Evolutionary conservation across 192 early-diverging fungal species (phyloP).

Genomic region (Podila minutissima): DNA sequence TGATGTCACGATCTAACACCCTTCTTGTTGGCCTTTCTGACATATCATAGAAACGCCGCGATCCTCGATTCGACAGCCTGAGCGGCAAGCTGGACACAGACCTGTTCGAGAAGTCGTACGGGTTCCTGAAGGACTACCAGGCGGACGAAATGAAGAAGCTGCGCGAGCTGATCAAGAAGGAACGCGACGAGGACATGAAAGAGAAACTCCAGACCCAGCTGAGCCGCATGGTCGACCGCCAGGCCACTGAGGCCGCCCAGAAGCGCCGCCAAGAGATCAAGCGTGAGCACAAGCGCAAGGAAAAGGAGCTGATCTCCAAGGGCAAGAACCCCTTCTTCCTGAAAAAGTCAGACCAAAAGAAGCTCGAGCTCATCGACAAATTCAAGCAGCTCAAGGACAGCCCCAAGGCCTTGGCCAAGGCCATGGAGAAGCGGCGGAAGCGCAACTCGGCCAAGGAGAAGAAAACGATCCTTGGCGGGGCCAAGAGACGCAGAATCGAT

Average conservation of each 20-base stretch:
- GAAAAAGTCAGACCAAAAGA: slow-evolving; percentile 87
- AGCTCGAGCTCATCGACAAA: slow-evolving; percentile 87
- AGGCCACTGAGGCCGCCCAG: slow-evolving; percentile 56
- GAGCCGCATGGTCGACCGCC: slow-evolving; percentile 69
- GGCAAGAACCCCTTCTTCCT: slow-evolving; percentile 97
- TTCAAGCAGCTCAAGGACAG: slow-evolving; percentile 74
- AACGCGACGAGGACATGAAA: slow-evolving; percentile 70
- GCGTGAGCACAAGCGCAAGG: slow-evolving; percentile 82
- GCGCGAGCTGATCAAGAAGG: slow-evolving; percentile 68
- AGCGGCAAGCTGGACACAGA: slow-evolving; percentile 93
- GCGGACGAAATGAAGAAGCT: slow-evolving; percentile 79
- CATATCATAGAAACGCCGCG: slow-evolving; percentile 74
- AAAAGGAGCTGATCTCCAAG: slow-evolving; percentile 79
- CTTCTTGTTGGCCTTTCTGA: neutral
- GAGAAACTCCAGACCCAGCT: slow-evolving; percentile 68
- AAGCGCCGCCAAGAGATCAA: slow-evolving; percentile 70
- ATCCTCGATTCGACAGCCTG: slow-evolving; percentile 93
- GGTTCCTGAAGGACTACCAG: slow-evolving; percentile 86
- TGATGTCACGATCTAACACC: neutral
- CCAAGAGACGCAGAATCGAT: slow-evolving; percentile 45
- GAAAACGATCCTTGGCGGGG: slow-evolving; percentile 66
- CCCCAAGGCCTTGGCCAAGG: slow-evolving; percentile 80
- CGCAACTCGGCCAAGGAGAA: slow-evolving; percentile 91
- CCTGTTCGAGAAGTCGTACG: slow-evolving; percentile 92
- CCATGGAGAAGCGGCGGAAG: slow-evolving; percentile 94